Evolutionary conservation across 768 basidiomycete species (phyloP).

Genomic region (Pisolithus tinctorius): DNA sequence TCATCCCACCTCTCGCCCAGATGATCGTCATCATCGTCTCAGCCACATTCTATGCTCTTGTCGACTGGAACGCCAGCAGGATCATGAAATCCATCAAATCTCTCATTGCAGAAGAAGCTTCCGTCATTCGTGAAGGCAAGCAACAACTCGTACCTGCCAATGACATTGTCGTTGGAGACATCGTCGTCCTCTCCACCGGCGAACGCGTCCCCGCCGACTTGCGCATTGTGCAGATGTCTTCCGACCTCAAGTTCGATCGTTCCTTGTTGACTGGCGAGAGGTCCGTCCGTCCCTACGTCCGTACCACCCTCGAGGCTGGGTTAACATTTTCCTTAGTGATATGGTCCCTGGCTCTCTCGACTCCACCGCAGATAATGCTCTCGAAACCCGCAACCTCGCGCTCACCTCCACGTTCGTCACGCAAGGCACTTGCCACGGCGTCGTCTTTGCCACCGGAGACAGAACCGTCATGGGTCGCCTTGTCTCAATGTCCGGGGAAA

Average conservation of each 20-base stretch:
- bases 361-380: conserved; percentile 43
- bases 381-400: conserved; percentile 42
- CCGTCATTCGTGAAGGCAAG: conserved; percentile 45
- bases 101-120: conserved; percentile 53
- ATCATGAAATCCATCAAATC: conserved; percentile 53
- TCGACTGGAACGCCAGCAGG: conserved; percentile 43
- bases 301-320: not conserved
- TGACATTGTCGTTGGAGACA: conserved; percentile 52
- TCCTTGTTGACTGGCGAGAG: conserved; percentile 48
- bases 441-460: conserved; percentile 39
- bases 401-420: conserved; percentile 39
- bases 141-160: conserved; percentile 43
- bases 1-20: conserved; percentile 17
- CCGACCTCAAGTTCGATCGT: conserved; percentile 47
- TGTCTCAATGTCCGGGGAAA: conserved; percentile 44
- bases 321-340: conserved; percentile 22
- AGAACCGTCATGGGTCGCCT: conserved; percentile 47
- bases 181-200: conserved; percentile 46
- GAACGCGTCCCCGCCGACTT: conserved; percentile 57
- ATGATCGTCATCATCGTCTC: conserved; percentile 37
- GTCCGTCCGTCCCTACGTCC: conserved; percentile 11
- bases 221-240: conserved; percentile 44
- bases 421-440: conserved; percentile 34
- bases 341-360: conserved; percentile 40
- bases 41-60: conserved; percentile 41